Conservation (phyloP, 495 filamentous ascomycete genomes). For the Penicillium cosmopolitanum region DNA sequence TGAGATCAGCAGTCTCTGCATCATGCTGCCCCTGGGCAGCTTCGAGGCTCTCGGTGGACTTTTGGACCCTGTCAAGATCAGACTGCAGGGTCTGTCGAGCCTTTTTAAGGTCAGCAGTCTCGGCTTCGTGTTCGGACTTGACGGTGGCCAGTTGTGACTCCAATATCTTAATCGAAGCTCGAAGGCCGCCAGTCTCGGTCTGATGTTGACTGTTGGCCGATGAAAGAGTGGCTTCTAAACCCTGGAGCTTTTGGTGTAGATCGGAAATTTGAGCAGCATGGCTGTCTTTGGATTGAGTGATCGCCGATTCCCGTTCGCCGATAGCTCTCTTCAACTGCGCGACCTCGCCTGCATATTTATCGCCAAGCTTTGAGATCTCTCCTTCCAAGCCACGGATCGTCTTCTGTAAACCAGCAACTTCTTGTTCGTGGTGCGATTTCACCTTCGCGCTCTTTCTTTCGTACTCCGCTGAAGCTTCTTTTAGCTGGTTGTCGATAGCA, state of each 20-base stretch:
- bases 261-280: constrained; percentile 62
- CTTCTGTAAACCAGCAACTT: constrained; percentile 64
- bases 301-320: constrained; percentile 55
- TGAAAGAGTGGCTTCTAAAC: constrained; percentile 60
- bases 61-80: constrained; percentile 55
- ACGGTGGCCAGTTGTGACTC: constrained; percentile 61
- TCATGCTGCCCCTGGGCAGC: constrained; percentile 59
- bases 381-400: constrained; percentile 61
- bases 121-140: constrained; percentile 57
- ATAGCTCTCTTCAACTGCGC: constrained; percentile 60
- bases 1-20: constrained; percentile 61
- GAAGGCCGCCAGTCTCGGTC: constrained; percentile 61
- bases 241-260: constrained; percentile 57
- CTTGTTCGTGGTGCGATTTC: constrained; percentile 59
- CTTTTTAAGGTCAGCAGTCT: constrained; percentile 58
- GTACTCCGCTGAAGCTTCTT: constrained; percentile 53
- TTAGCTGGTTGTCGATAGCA: constrained; percentile 51
- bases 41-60: constrained; percentile 59
- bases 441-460: constrained; percentile 50
- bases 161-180: constrained; percentile 55
- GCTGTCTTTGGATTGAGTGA: constrained; percentile 54
- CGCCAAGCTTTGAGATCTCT: constrained; percentile 59
- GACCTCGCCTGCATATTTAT: constrained; percentile 58
- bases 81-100: constrained; percentile 57
- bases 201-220: constrained; percentile 59